These are phyloP conservation scores for Spathaspora jeffriesii DNA, from an alignment of 1,139 yeast species.

Conservation along the genomic window DNA sequence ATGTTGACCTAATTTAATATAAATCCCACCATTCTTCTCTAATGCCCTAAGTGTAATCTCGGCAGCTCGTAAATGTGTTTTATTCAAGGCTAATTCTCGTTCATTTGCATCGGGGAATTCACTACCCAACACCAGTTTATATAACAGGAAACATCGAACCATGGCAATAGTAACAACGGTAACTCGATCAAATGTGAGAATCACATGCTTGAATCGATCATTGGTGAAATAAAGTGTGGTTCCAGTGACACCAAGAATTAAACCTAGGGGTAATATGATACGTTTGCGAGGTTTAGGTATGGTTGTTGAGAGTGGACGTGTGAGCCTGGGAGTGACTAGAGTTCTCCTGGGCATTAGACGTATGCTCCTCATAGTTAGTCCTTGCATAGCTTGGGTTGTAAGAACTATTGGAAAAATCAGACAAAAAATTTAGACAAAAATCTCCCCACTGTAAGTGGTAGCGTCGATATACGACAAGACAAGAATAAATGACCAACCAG, in stretches of 20 bases:
- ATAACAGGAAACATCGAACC: slow-evolving; percentile 60
- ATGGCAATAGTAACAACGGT: slow-evolving; percentile 69
- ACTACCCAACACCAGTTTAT: slow-evolving; percentile 55
- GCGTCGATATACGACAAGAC: background rate
- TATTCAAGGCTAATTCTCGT: slow-evolving; percentile 52
- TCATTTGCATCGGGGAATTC: slow-evolving; percentile 50
- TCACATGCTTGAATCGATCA: slow-evolving; percentile 30
- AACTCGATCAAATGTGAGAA: slow-evolving; percentile 53
- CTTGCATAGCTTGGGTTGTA: background rate
- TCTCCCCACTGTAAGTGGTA: background rate
- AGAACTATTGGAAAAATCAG: background rate
- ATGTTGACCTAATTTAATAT: slow-evolving; percentile 94
- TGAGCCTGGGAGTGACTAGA: background rate
- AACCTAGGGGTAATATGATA: slow-evolving; percentile 16
- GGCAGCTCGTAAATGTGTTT: slow-evolving; percentile 74
- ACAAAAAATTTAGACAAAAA: background rate
- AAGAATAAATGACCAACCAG: background rate
- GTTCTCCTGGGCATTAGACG: background rate
- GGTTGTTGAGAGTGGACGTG: background rate
- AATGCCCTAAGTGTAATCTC: slow-evolving; percentile 75
- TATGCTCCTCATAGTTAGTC: background rate
- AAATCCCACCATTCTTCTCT: slow-evolving; percentile 87
- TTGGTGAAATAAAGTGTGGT: slow-evolving; percentile 31
- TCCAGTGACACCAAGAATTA: slow-evolving; percentile 31
- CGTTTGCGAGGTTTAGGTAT: background rate